Conservation (phyloP, 768 basidiomycete genomes). For the Suillus subalutaceus region DNA sequence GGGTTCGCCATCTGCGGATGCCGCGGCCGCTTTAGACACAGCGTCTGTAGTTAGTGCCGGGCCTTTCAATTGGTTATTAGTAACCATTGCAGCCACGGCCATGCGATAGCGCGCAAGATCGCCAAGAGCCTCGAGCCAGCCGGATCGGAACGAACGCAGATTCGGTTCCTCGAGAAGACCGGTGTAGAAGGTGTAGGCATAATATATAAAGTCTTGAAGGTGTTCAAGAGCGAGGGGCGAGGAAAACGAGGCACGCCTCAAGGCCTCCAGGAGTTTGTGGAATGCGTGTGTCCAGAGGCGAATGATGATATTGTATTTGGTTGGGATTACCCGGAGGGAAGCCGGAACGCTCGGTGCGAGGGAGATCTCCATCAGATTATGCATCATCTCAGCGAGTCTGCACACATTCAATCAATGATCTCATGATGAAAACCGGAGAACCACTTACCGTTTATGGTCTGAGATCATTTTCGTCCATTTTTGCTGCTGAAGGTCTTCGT, state of each 20-base stretch:
- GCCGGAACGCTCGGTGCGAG: constrained; percentile 87
- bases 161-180: constrained; percentile 82
- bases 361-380: constrained; percentile 84
- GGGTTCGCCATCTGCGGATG: constrained; percentile 25
- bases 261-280: constrained; percentile 85
- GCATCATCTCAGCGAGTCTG: constrained; percentile 89
- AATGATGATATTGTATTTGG: constrained; percentile 94
- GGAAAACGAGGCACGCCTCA: constrained; percentile 81
- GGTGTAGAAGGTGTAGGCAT: constrained; percentile 93
- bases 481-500: constrained; percentile 70
- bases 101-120: constrained; percentile 95
- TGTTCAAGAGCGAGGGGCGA: constrained; percentile 77
- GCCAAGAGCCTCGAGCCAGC: constrained; percentile 96
- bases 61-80: constrained; percentile 47
- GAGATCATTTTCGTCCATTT: constrained; percentile 72
- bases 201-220: constrained; percentile 93
- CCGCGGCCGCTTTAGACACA: constrained; percentile 47
- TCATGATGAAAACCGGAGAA: constrained; percentile 10
- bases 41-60: constrained; percentile 58
- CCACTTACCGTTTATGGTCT: constrained; percentile 84
- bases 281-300: constrained; percentile 93
- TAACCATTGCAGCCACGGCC: constrained; percentile 89
- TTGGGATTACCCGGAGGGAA: constrained; percentile 85
- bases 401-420: constrained; percentile 17
- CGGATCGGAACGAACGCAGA: constrained; percentile 68